phyloP scores from a whole-genome alignment of 2,329 filamentous ascomycete species.

The Alternaria alternata region DNA sequence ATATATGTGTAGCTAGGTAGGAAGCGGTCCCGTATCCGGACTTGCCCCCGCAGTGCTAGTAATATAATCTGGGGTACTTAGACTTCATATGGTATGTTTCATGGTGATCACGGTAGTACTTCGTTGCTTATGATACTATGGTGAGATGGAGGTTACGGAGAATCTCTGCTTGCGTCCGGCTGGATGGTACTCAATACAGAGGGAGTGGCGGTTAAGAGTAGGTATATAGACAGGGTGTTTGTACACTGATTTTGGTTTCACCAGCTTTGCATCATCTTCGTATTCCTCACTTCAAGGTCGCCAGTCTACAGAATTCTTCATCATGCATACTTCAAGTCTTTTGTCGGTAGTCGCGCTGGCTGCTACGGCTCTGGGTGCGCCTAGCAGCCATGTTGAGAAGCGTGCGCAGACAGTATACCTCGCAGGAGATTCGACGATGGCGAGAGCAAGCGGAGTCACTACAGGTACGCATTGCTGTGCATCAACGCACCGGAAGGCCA shows the following conservation, averaged over 20 bases:
- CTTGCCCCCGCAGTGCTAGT: not conserved
- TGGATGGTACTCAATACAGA: not conserved
- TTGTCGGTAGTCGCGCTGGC: slow-evolving; percentile 31
- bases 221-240: not conserved
- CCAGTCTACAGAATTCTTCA: not conserved
- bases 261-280: not conserved
- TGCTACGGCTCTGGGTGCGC: slow-evolving; percentile 33
- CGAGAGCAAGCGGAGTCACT: slow-evolving; percentile 55
- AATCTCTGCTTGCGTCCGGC: not conserved
- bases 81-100: slow-evolving; percentile 4
- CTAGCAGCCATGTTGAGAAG: slow-evolving; percentile 31
- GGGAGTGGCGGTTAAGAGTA: not conserved
- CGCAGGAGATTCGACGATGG: slow-evolving; percentile 71
- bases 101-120: slow-evolving; percentile 2
- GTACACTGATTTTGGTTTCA: not conserved
- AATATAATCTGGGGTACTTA: slow-evolving; percentile 10
- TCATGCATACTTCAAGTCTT: slow-evolving; percentile 21
- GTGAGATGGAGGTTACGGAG: not conserved
- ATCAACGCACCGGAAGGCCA: not conserved
- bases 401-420: slow-evolving; percentile 60
- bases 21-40: not conserved
- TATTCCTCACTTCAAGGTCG: not conserved
- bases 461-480: slow-evolving; percentile 43
- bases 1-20: not conserved
- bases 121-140: not conserved